A percentile compares a stretch with the other conserved stretches of the same genome.
Evolutionary conservation across 2,329 filamentous ascomycete genomes (phyloP).

Genomic region (Alternaria triticina): DNA sequence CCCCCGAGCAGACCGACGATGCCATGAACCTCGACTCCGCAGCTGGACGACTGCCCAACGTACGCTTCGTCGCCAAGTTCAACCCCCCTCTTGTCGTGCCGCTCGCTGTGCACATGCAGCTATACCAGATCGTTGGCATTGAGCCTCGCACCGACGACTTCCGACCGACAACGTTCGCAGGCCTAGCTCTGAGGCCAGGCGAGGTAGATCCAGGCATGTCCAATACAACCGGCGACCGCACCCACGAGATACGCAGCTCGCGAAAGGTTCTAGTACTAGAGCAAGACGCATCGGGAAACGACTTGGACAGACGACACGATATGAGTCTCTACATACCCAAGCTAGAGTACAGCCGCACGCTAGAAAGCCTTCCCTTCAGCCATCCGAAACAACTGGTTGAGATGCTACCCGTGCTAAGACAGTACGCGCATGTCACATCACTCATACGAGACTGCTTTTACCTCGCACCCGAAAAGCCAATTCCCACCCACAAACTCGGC

Average conservation of each 20-base stretch:
- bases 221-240: constrained; percentile 31
- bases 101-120: constrained; percentile 65
- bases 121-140: constrained; percentile 65
- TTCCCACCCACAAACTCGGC: constrained; percentile 15
- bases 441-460: constrained; percentile 68
- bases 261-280: constrained; percentile 54
- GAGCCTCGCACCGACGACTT: constrained; percentile 62
- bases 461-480: constrained; percentile 38
- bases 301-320: constrained; percentile 46
- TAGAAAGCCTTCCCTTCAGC: constrained; percentile 75
- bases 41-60: constrained; percentile 67
- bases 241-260: constrained; percentile 60
- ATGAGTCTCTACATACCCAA: constrained; percentile 75
- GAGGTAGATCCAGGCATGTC: constrained; percentile 62
- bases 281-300: constrained; percentile 25
- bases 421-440: constrained; percentile 74
- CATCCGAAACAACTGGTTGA: constrained; percentile 78
- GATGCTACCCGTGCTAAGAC: constrained; percentile 73
- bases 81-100: constrained; percentile 77
- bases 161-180: constrained; percentile 54
- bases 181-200: constrained; percentile 58
- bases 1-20: constrained; percentile 46
- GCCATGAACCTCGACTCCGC: constrained; percentile 63
- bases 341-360: constrained; percentile 70
- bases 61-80: constrained; percentile 76